Base-by-base conservation (phyloP, 2,329 filamentous ascomycete genomes). In the Stenocarpella maydis region DNA sequence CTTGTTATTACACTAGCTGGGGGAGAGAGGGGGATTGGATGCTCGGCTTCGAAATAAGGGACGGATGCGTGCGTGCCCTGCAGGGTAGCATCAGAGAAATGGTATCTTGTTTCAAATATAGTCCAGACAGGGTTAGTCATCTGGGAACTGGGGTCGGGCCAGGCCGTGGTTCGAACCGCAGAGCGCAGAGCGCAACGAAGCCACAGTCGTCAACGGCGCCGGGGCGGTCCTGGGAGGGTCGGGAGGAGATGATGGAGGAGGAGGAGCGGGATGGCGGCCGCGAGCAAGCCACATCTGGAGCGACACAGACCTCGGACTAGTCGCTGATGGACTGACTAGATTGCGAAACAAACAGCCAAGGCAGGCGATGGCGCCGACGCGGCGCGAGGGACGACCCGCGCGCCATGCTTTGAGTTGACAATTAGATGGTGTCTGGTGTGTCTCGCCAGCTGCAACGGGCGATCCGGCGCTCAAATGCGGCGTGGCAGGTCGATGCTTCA, bases 31-130 rank as follows among this genome's bases (percentile, higher is more conserved):
- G 58, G 55, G 58, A 61, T 61, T 61, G 58, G 58, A 61, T 61
- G 41, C 41, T 61, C 58, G 58, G 47, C n/a, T 34, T 47, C 58
- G 58, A 61, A 61, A 61, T 61, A 61, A 47, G 58, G 58, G 41
- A 61, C 41, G 43, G 68, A 49, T 67, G 53, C 54, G 52, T 68
- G 65, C 60, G 50, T 50, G 69, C 63, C 61, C 19, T 63, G 47
- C 66, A 71, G 69, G 60, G 69, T 69, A 55, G 53, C 47, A 71
- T 71, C 47, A 55, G 49, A 66, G 67, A 71, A 66, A 71, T 69
- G 67, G 69, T 53, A 63, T 55, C 47, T 41, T 53, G 69, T 71
- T 71, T 71, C 69, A 71, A 68, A 71, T 71, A 69, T 64, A 71
- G 65, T 39, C 53, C 31, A 45, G 53, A 26, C 37, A 65, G 21